A percentile compares a stretch with the other conserved stretches of the same genome.
Evolutionary conservation across 148 eudicot species (phyloP).

Genomic region (Rhododendron griersonianum): DNA sequence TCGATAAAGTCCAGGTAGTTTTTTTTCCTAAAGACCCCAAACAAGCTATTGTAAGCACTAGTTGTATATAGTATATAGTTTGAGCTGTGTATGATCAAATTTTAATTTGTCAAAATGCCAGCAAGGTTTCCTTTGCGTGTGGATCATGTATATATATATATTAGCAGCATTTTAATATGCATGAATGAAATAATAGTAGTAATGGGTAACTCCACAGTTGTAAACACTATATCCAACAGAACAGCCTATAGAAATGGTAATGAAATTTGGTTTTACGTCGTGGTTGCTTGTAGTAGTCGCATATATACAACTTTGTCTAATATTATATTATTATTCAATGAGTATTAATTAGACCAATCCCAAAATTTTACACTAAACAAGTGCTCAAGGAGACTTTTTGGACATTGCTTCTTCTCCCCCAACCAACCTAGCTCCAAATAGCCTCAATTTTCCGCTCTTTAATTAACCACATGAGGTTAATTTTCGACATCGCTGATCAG

Average conservation of each 20-base stretch:
- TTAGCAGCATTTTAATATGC: neutral
- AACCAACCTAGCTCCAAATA: neutral
- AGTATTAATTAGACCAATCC: neutral
- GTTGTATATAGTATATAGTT: no score
- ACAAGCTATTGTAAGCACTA: no score
- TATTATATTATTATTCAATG: neutral
- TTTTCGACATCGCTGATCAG: neutral
- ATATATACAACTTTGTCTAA: neutral
- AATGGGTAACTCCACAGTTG: neutral
- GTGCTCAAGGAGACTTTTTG: neutral
- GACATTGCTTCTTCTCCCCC: neutral
- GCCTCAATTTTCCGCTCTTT: neutral
- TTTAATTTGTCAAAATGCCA: neutral
- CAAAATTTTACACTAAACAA: neutral
- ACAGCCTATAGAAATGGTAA: neutral
- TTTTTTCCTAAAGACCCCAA: neutral
- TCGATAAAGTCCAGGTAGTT: neutral
- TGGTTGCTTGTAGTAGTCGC: conserved; percentile 13
- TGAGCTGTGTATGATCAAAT: neutral
- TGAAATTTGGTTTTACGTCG: conserved; percentile 7
- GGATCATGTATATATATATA: neutral
- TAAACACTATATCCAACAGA: neutral
- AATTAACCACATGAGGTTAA: neutral
- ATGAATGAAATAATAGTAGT: neutral
- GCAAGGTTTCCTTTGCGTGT: neutral